Evolutionary conservation across 1,284 basidiomycete genomes (phyloP), one percentile per base, ranked within the genome.

Genomic region (Ceratorhiza oryzae-sativae): DNA sequence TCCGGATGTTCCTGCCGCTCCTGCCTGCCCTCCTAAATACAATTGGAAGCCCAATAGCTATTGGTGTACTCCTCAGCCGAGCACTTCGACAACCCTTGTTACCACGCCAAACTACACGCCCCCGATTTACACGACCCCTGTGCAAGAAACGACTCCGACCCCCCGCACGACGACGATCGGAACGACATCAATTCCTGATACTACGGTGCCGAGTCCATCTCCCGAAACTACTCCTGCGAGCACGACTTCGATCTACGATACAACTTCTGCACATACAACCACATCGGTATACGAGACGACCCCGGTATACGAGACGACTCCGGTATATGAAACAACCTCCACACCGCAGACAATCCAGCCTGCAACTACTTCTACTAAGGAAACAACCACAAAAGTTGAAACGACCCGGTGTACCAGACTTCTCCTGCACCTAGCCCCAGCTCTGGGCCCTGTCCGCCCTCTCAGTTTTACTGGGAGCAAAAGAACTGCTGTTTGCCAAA

Each of bases 1-100:
- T 1, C 63, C 63, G 8, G 63, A 67, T 32, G 63, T 67, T 20
- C 63, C 49, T 34, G 15, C 30, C 32, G 49, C 20, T 27, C 63
- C 63, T 4, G 51, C 49, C 23, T 67, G 63, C 51, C 63, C 63
- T 25, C 23, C 63, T 15, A 67, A 67, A n/a, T 67, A 34, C 32
- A 55, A 3, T 9, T 67, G 63, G 63, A 55, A 67, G 13, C 51
- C 63, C 2, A 18, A 56, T 10, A 53, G 20, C 34, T 67, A 67
- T 32, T 56, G 49, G 49, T 67, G 63, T 13, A 23, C 51, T 8
- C 63, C 63, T 10, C 30, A 65, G 27, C 62, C 62, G 36, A 58
- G 32, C n/a, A 58, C 34, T 9, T 58, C 55, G 13, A 36, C 32
- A n/a, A 34, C 34, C 1, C 62, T 46, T 23, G 62, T 32, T 25